These are phyloP conservation scores for Sextonia rubra DNA, from an alignment of 164 flowering plant genomes.

Conservation along the genomic window DNA sequence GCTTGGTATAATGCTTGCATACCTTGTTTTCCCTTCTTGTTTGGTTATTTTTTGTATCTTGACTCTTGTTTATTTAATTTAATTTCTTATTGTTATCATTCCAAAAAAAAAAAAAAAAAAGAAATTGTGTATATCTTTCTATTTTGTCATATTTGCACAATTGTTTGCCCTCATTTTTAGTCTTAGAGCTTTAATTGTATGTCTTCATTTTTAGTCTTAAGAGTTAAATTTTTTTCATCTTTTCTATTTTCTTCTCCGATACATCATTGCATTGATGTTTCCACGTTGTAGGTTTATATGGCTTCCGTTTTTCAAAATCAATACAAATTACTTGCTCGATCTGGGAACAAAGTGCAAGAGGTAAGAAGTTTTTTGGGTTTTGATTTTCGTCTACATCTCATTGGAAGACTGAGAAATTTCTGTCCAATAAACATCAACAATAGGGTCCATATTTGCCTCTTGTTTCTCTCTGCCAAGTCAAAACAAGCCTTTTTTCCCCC, in stretches of 20 bases:
- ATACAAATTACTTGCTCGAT: conserved; percentile 92
- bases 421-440: neutral
- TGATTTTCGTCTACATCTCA: neutral
- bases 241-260: neutral
- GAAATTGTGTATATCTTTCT: neutral
- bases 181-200: neutral
- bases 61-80: too few species aligned
- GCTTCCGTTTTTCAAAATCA: conserved; percentile 82
- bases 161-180: neutral
- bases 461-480: neutral
- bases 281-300: conserved; percentile 77
- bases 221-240: neutral
- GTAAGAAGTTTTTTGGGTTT: conserved; percentile 27
- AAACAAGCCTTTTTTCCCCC: too few species aligned
- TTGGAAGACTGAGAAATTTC: neutral
- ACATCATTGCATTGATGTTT: conserved; percentile 7
- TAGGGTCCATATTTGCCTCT: neutral
- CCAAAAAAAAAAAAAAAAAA: too few species aligned
- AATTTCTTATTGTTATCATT: too few species aligned
- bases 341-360: conserved; percentile 96
- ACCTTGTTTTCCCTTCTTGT: too few species aligned
- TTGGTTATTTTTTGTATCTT: too few species aligned
- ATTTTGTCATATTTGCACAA: neutral
- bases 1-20: too few species aligned
- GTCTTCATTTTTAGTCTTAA: neutral